Evolutionary conservation across 2,329 filamentous ascomycete species (phyloP).

Genomic region (Fusarium tupiense): DNA sequence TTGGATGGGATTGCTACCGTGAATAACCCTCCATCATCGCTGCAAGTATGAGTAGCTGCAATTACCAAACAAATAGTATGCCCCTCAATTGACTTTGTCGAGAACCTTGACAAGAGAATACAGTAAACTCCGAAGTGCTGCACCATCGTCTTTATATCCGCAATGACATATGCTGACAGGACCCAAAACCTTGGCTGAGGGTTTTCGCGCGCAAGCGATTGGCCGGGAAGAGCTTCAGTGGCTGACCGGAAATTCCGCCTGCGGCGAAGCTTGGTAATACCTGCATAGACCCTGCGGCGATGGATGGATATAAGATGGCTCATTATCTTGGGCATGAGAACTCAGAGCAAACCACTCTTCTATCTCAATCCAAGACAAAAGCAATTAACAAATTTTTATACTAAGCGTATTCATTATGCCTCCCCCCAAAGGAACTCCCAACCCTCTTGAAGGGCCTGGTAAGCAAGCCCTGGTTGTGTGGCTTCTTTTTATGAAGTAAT

Average conservation of each 20-base stretch:
- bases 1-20: background rate
- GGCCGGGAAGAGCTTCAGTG: background rate
- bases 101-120: background rate
- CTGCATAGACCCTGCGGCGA: no score
- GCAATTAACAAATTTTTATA: background rate
- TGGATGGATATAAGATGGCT: background rate
- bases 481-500: rapidly evolving
- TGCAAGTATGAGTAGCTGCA: background rate
- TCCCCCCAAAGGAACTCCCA: slow-evolving; percentile 4
- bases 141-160: background rate
- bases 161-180: background rate
- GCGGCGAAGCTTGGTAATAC: background rate
- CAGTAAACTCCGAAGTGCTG: background rate
- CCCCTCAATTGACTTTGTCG: background rate
- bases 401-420: background rate
- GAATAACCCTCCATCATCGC: background rate
- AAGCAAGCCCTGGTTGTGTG: background rate
- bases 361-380: no score
- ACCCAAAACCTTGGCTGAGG: background rate
- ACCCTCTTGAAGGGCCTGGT: slow-evolving; percentile 16
- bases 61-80: no score
- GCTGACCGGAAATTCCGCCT: slow-evolving; percentile 1
- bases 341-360: background rate
- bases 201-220: background rate
- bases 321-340: background rate